Conservation (phyloP, 345 rosid genomes). For the Populus davidiana region DNA sequence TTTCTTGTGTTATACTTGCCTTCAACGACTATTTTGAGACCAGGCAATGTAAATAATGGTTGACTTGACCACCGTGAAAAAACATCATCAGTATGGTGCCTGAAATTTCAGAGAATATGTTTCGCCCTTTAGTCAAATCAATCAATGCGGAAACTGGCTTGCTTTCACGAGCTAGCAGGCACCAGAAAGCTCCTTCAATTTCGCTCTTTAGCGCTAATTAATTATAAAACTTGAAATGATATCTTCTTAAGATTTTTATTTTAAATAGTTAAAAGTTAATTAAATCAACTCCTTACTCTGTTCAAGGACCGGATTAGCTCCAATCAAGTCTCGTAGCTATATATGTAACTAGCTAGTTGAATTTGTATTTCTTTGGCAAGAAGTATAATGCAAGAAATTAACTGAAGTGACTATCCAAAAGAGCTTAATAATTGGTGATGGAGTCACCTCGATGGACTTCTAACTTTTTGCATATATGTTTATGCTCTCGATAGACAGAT, state of each 20-base stretch:
- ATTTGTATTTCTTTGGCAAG: not conserved
- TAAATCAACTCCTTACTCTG: too few relatives aligned
- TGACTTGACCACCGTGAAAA: not conserved
- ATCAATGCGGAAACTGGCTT: not conserved
- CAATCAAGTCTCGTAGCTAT: too few relatives aligned
- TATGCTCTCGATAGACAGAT: not conserved
- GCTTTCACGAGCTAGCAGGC: not conserved
- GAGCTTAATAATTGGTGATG: not conserved
- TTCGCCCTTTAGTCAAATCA: not conserved
- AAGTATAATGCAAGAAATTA: not conserved
- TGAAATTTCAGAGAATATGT: not conserved
- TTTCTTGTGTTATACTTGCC: not conserved
- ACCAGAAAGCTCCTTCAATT: not conserved
- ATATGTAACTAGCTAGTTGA: not conserved
- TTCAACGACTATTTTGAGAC: not conserved
- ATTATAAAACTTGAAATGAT: not conserved
- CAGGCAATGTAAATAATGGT: not conserved
- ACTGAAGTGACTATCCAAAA: not conserved
- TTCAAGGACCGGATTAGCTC: too few relatives aligned
- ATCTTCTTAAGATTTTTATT: too few relatives aligned
- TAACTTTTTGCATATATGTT: not conserved
- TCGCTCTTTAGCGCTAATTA: not conserved
- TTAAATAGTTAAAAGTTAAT: not conserved
- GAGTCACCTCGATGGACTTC: not conserved
- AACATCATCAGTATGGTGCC: not conserved